Evolutionary conservation across 2,329 filamentous ascomycete species (phyloP), one percentile per base, ranked within the genome.

Genomic region (Colletotrichum sp.): DNA sequence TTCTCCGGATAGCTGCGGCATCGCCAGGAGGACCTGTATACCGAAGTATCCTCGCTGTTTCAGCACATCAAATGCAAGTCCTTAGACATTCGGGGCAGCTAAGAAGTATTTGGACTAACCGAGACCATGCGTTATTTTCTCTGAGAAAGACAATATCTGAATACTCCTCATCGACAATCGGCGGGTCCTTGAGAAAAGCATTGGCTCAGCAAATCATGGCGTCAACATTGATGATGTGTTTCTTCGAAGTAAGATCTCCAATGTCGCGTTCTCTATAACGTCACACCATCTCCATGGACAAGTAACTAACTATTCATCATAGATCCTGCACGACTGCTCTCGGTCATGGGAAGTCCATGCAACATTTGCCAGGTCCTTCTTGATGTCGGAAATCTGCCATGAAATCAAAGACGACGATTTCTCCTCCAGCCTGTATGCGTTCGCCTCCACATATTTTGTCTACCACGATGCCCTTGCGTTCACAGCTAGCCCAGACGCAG

Each of bases 281-380:
- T 0, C 3, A 18, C 21, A 7, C 9, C 4, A 3, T 21, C 10
- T 21, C 16, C 18, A 30, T 60, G 5, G 0, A 60, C 12, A n/a
- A 9, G 18, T 7, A 10, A 13, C 21, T 60, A 16, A 60, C 26
- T n/a, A 16, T 60, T 32, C n/a, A 3, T 13, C 26, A 12, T 1
- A 60, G 57, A 60, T 32, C 15, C 57, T 60, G 26, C 57, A 60
- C 57, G 57, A 60, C n/a, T 60, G 57, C 15, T 60, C 57, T 28
- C 26, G 30, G 6, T 60, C 57, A 32, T 60, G 57, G 57, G 30
- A 60, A 32, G n/a, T 60, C 12, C 57, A 60, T 32, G 57, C 57
- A 12, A 32, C 16, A 7, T 60, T 60, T n/a, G 16, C 57, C 9
- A 30, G 26, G 2, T 60, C 26, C 28, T 60, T 60, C 30, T n/a